A percentile compares a stretch with the other conserved stretches of the same genome.
These are phyloP conservation scores for Nannochloropsis gaditana DNA, from an alignment of 108 stramenopile species.

Conservation along the genomic window DNA sequence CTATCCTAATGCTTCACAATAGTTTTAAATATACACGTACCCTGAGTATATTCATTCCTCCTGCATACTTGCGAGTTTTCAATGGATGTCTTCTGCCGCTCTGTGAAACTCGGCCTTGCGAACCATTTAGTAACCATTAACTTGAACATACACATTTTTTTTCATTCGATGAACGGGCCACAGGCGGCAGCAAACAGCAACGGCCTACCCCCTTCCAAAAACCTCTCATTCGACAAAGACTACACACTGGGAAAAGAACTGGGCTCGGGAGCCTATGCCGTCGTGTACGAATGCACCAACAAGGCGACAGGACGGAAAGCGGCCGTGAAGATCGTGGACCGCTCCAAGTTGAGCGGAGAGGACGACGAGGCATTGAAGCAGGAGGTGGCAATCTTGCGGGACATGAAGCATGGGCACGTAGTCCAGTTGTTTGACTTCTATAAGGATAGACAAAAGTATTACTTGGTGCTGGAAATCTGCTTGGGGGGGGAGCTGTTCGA, in stretches of 20 bases:
- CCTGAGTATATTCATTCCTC: no score
- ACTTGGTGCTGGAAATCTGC: conserved; percentile 73
- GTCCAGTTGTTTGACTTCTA: conserved; percentile 84
- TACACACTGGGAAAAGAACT: conserved; percentile 34
- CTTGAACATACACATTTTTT: no score
- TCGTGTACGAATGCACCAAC: conserved; percentile 23
- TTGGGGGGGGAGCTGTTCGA: conserved; percentile 73
- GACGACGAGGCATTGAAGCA: conserved; percentile 44
- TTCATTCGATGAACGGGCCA: no score
- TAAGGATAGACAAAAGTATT: conserved; percentile 62
- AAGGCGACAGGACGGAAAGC: conserved; percentile 27
- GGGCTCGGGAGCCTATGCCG: conserved; percentile 41
- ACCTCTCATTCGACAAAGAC: conserved; percentile 21
- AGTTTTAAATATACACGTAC: no score
- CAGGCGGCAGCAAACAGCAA: no score
- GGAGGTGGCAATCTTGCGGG: conserved; percentile 53
- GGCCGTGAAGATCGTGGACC: conserved; percentile 40
- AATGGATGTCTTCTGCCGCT: no score
- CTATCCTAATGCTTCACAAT: no score
- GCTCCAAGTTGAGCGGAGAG: conserved; percentile 29
- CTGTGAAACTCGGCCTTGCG: no score
- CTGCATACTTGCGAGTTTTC: no score
- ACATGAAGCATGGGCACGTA: conserved; percentile 65
- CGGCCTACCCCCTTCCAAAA: no score
- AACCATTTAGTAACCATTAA: no score